These are phyloP conservation scores for Persicaria tinctoria DNA, from an alignment of 148 eudicot species.

Conservation along the genomic window DNA sequence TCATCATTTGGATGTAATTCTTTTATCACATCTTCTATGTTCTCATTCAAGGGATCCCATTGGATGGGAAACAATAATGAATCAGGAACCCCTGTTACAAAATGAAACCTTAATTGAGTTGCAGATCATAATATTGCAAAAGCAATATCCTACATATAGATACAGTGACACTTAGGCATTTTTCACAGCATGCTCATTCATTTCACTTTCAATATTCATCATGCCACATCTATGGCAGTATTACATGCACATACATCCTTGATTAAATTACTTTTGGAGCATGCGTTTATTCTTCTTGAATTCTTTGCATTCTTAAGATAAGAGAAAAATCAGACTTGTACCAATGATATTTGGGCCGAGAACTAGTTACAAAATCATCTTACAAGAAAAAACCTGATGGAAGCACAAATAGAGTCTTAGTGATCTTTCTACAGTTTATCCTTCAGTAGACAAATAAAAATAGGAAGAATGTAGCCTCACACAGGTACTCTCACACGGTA, in stretches of 20 bases:
- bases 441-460: background rate
- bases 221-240: background rate
- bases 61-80: constrained; percentile 4
- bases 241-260: background rate
- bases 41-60: constrained; percentile 1
- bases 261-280: background rate
- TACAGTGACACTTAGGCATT: background rate
- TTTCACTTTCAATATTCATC: background rate
- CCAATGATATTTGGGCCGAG: background rate
- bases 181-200: background rate
- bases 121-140: background rate
- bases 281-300: background rate
- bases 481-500: no score
- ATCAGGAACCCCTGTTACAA: constrained; percentile 6
- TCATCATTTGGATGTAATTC: background rate
- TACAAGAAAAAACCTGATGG: background rate
- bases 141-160: background rate
- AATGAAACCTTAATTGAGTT: background rate
- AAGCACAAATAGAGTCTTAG: no score
- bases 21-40: constrained; percentile 1
- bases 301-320: background rate
- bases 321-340: background rate
- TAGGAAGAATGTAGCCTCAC: background rate
- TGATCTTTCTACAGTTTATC: background rate
- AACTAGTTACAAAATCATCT: background rate